A percentile compares a stretch with the other conserved stretches of the same genome.
phyloP scores from a whole-genome alignment of 2,329 filamentous ascomycete genomes.

The Lithohypha guttulata region DNA sequence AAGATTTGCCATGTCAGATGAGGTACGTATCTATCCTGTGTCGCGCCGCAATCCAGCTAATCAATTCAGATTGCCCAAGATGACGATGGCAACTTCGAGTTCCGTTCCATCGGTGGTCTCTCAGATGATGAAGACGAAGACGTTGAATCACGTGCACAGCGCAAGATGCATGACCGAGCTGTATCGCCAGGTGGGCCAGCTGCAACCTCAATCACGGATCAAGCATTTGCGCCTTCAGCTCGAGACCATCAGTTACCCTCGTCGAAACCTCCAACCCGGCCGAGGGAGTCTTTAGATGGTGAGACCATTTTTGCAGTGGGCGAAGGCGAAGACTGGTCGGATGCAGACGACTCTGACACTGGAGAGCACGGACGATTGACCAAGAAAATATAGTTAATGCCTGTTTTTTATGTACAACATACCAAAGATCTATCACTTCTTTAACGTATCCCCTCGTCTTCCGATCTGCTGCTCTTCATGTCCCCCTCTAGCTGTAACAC shows the following conservation, averaged over 20 bases:
- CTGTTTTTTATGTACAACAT: too few species aligned
- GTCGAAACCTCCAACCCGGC: slow-evolving; percentile 23
- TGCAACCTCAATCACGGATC: slow-evolving; percentile 19
- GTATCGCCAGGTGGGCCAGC: slow-evolving; percentile 14
- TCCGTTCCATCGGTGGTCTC: slow-evolving; percentile 67
- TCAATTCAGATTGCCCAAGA: slow-evolving; percentile 70
- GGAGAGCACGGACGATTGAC: slow-evolving; percentile 38
- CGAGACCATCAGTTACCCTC: slow-evolving; percentile 4
- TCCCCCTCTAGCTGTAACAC: too few species aligned
- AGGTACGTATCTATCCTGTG: slow-evolving; percentile 42
- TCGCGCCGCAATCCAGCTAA: slow-evolving; percentile 24
- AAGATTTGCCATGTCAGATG: slow-evolving; percentile 96
- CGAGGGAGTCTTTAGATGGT: slow-evolving; percentile 60
- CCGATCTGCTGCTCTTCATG: too few species aligned
- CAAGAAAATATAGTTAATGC: slow-evolving; percentile 3
- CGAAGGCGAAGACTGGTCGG: slow-evolving; percentile 76
- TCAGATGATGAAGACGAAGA: slow-evolving; percentile 51
- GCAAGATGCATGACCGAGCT: slow-evolving; percentile 23
- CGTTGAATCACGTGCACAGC: slow-evolving; percentile 25
- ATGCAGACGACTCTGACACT: slow-evolving; percentile 53
- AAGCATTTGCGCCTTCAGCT: slow-evolving; percentile 3
- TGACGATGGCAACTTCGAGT: slow-evolving; percentile 95
- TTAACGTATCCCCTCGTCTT: too few species aligned
- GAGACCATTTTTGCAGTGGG: slow-evolving; percentile 95
- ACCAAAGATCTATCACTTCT: too few species aligned